A percentile compares a stretch with the other conserved stretches of the same genome.
phyloP scores from a whole-genome alignment of 345 rosid species.

The Kandelia obovata region DNA sequence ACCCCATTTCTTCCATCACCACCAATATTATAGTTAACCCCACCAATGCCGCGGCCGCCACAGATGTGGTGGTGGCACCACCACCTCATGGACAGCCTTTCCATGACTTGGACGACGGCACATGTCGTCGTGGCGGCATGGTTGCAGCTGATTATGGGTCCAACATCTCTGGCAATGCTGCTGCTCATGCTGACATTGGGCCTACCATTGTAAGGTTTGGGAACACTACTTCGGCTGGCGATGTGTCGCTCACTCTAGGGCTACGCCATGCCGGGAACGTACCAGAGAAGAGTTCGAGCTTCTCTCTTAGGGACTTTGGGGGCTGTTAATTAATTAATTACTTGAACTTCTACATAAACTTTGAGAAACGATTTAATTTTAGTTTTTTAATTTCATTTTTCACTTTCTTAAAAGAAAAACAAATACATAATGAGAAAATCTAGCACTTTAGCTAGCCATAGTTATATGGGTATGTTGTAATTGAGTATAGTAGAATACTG shows the following conservation, averaged over 20 bases:
- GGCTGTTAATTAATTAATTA: conserved; percentile 38
- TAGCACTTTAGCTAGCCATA: background rate
- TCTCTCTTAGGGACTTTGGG: conserved; percentile 74
- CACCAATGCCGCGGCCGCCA: background rate
- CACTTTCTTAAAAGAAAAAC: background rate
- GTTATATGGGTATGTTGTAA: background rate
- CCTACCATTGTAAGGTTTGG: conserved; percentile 65
- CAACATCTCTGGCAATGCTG: conserved; percentile 20
- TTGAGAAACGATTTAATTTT: background rate
- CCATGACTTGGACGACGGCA: conserved; percentile 33
- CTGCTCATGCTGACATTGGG: conserved; percentile 30
- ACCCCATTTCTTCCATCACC: conserved; percentile 17
- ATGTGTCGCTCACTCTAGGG: conserved; percentile 94
- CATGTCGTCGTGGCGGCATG: conserved; percentile 32
- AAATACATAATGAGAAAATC: background rate
- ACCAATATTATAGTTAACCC: conserved; percentile 10
- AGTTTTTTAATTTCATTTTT: background rate
- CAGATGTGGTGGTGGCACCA: conserved; percentile 10
- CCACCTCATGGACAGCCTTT: conserved; percentile 25
- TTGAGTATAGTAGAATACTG: background rate
- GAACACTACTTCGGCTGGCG: conserved; percentile 54
- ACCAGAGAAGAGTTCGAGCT: conserved; percentile 56
- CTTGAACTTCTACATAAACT: background rate
- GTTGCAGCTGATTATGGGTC: conserved; percentile 40
- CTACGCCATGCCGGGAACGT: conserved; percentile 80